Percentiles rank a stretch among this genome's conserved stretches.
Evolutionary conservation across 148 eudicot genomes (phyloP).

Genomic region (Rhododendron griersonianum): DNA sequence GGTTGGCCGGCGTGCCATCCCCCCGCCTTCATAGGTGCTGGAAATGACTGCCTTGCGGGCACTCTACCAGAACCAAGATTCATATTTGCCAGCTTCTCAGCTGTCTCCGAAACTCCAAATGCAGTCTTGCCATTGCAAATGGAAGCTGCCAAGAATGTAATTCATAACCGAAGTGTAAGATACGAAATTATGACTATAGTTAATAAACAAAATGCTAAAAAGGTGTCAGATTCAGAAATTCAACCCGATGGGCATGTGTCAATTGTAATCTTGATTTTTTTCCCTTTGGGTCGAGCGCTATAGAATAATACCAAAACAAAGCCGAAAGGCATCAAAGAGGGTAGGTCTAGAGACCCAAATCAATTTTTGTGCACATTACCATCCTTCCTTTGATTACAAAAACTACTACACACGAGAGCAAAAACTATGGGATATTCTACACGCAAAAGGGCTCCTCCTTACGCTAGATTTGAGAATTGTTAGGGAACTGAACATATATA

Average conservation of each 20-base stretch:
- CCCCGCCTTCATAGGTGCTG: slow-evolving; percentile 52
- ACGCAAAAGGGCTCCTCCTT: background rate
- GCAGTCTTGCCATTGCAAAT: slow-evolving; percentile 19
- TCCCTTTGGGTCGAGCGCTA: background rate
- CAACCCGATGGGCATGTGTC: background rate
- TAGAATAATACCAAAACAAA: background rate
- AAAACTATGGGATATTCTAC: background rate
- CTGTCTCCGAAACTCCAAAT: slow-evolving; percentile 29
- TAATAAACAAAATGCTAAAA: background rate
- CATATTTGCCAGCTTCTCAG: slow-evolving; percentile 45
- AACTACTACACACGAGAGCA: background rate
- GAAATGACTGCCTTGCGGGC: slow-evolving; percentile 13
- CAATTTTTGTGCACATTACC: too few species aligned
- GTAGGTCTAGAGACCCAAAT: too few species aligned
- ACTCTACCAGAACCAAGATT: slow-evolving; percentile 22
- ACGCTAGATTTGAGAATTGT: background rate
- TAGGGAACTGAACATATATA: background rate
- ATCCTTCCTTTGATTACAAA: background rate
- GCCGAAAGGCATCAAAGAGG: too few species aligned
- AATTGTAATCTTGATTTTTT: background rate
- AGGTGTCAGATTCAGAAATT: background rate
- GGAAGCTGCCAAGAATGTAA: slow-evolving; percentile 25
- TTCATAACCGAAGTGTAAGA: background rate
- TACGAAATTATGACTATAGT: background rate
- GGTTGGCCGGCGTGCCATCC: slow-evolving; percentile 35